phyloP scores from a whole-genome alignment of 768 basidiomycete genomes.

The Auricularia sp. region DNA sequence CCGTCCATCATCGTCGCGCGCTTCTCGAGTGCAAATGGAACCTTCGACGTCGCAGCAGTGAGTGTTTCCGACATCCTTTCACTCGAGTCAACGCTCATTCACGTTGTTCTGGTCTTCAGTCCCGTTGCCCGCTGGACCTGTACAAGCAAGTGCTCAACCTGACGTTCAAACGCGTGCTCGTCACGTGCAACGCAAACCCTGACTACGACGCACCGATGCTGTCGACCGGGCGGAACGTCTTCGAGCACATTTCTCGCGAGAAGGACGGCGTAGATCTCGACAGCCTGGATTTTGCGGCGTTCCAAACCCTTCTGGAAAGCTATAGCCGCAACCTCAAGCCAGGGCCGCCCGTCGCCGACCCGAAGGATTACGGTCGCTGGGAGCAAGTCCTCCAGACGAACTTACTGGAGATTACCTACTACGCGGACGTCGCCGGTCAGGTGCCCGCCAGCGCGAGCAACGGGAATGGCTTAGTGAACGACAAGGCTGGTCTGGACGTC shows the following conservation, averaged over 20 bases:
- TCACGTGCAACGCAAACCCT: conserved; percentile 66
- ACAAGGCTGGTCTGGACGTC: conserved; percentile 37
- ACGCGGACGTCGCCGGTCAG: conserved; percentile 71
- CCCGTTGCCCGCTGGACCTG: conserved; percentile 69
- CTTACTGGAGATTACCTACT: conserved; percentile 72
- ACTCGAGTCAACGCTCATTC: neutral
- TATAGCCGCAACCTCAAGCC: neutral
- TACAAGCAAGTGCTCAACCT: conserved; percentile 74
- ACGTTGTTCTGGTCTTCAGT: conserved; percentile 28
- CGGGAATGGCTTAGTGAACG: neutral
- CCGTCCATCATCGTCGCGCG: conserved; percentile 73
- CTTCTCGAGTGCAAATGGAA: conserved; percentile 68
- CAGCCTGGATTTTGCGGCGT: conserved; percentile 18
- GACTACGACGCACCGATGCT: conserved; percentile 61
- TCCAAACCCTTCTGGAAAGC: neutral
- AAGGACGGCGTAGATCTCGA: neutral
- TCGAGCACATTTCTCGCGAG: conserved; percentile 34
- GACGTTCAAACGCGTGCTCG: conserved; percentile 52
- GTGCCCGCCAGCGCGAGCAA: conserved; percentile 35
- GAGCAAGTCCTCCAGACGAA: conserved; percentile 73
- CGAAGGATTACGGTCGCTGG: conserved; percentile 75
- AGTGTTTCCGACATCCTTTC: conserved; percentile 15
- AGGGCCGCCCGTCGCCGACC: neutral
- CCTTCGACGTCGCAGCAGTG: conserved; percentile 69
- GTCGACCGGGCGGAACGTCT: conserved; percentile 51